phyloP scores from a whole-genome alignment of 2,329 filamentous ascomycete genomes.

The Fusarium sp. region DNA sequence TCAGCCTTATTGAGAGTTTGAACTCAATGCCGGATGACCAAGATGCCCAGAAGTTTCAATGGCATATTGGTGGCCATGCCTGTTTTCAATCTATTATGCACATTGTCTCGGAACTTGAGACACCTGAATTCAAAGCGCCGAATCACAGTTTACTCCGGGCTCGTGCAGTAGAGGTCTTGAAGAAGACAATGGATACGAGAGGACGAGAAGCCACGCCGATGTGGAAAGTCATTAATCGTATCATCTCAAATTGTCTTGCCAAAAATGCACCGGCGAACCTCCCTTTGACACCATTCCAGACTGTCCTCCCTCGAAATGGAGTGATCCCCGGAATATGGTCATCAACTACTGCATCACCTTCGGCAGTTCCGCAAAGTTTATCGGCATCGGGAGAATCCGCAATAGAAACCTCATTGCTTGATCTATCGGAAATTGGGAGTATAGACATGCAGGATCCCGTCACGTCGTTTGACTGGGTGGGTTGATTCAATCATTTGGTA shows the following conservation, averaged over 20 bases:
- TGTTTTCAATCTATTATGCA: not conserved
- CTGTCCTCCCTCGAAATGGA: not conserved
- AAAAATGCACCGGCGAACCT: not conserved
- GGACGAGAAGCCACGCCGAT: not conserved
- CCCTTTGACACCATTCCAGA: not conserved
- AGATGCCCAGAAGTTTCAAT: not conserved
- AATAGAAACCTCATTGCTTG: not conserved
- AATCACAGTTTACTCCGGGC: not conserved
- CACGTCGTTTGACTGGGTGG: not conserved
- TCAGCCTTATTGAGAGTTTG: not conserved
- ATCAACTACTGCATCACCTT: not conserved
- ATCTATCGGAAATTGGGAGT: not conserved
- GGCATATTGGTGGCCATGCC: not conserved
- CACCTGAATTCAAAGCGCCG: not conserved
- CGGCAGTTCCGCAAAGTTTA: not conserved
- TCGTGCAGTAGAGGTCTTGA: not conserved
- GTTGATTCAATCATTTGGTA: not conserved
- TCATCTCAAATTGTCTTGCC: not conserved
- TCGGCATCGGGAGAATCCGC: not conserved
- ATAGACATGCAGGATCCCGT: not conserved
- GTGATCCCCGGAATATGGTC: not conserved
- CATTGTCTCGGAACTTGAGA: not conserved
- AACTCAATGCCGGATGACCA: not conserved
- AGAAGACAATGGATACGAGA: not conserved
- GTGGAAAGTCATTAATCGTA: not conserved